These are phyloP conservation scores for Eucalyptus pumila DNA, from an alignment of 345 rosid genomes.

Conservation along the genomic window DNA sequence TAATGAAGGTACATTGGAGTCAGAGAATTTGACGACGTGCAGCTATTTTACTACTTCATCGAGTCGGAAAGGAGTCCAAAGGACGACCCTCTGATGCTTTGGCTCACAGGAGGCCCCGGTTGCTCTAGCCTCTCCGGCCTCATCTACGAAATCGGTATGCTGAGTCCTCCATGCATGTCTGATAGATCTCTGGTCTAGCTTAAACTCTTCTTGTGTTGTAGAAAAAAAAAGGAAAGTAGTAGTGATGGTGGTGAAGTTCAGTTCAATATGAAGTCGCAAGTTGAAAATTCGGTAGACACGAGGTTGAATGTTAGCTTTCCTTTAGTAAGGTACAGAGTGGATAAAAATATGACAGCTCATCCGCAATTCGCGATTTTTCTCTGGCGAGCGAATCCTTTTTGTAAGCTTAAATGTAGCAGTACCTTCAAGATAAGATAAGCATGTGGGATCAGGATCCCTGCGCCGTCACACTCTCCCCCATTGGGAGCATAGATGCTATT, in stretches of 20 bases:
- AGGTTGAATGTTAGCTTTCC: neutral
- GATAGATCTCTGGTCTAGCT: neutral
- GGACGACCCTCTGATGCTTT: slow-evolving; percentile 9
- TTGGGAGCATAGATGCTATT: no score
- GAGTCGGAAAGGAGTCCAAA: slow-evolving; percentile 8
- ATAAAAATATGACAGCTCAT: neutral
- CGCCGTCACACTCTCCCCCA: no score
- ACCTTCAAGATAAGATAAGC: neutral
- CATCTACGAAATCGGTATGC: slow-evolving; percentile 2
- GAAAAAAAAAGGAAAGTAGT: neutral
- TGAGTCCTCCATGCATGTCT: neutral
- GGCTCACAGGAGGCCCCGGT: slow-evolving; percentile 24
- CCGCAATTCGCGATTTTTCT: neutral
- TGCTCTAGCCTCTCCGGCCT: slow-evolving; percentile 10
- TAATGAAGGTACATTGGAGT: slow-evolving; percentile 6
- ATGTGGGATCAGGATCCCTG: neutral
- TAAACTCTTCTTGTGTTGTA: neutral
- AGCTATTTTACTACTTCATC: slow-evolving; percentile 6
- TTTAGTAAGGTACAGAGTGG: neutral
- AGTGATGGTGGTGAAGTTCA: neutral
- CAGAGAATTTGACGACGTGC: neutral
- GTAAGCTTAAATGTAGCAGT: neutral
- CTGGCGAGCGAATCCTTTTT: neutral
- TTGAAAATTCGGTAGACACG: neutral
- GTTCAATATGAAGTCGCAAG: neutral